Evolutionary conservation across 2,329 filamentous ascomycete species (phyloP), one percentile per base, ranked within the genome.

Genomic region (Fusarium sp.): DNA sequence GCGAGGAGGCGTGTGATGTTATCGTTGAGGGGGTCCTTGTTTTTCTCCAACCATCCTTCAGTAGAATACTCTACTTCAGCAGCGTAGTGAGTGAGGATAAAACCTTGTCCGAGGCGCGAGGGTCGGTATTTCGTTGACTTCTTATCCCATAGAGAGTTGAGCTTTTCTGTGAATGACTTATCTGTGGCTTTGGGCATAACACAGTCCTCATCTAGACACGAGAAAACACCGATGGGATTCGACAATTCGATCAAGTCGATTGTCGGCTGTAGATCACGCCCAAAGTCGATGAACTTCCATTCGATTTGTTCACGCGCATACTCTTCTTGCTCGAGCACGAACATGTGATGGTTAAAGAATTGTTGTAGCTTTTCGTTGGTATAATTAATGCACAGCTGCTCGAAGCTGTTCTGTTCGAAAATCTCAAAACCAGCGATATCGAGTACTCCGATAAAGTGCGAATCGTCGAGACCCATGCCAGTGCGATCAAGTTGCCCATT

Each of bases 281-380:
- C 96, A 77, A 99, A 99, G 80, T 99, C 96, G 77, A 99, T 99
- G 78, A 99, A 99, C 77, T 98, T 94, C 96, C 96, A 99, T 81
- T 99, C 96, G 73, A 99, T 99, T 79, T 98, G 93, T 78, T 99
- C 96, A 49, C 95, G 86, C 11, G 96, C 94, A 79, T 99, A 99
- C 79, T 99, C 96, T 79, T 99, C 96, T 77, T 99, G 96, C 78
- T 99, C 96, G 10, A 99, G 85, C 12, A 99, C 96, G 77, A 99
- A 99, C 96, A 99, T 99, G 83, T 99, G 97, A 78, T 99, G 96
- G 76, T 99, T 99, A 87, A 99, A 99, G 80, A 99, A 99, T 74
- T 99, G 96, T 77, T 99, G 96, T 9, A 99, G 88, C 80, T 98
- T 99, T 80, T 99, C 96, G 81, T 99, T 99, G 66, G 97, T 98